Base-by-base conservation (phyloP, 768 basidiomycete species). In the Termitomyces titanicus region DNA sequence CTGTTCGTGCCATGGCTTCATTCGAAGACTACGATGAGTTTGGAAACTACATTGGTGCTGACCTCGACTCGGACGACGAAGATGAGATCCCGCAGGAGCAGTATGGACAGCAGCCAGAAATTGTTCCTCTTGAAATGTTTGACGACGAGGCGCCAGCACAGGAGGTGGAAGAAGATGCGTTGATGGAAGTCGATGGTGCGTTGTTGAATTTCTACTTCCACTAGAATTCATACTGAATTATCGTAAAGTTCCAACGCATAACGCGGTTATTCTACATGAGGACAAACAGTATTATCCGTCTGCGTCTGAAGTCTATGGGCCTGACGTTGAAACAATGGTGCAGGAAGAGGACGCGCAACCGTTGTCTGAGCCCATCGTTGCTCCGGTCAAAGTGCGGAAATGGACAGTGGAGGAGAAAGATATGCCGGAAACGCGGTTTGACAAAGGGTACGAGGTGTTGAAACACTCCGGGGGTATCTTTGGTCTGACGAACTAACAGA, bases 311-410 rank as follows among this genome's bases (percentile, higher is more conserved):
- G 84, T 95, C 1, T 99, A 99, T 70, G 97, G 97, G 2, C 77
- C 83, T 37, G 97, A 86, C 55, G 97, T 99, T 29, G 96, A 98
- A 73, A 90, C 97, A 1, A 72, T 98, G 61, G 97, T 99, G 2
- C 97, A 98, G 68, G 97, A 99, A 70, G 97, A 99, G 73, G 97
- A 99, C 67, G 85, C 92, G 3, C 97, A 99, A 68, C 94, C 94
- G 13, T 80, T 99, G 18, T 81, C 92, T 2, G 93, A 98, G 65
- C 97, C 97, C 18, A 95, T 99, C 57, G 79, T 99, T 60, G 94
- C 93, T 11, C 97, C 97, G 34, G 81, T 98, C 55, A 97, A 98
- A 75, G 86, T 94, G 47, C 82, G 94, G 57, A 94, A 88, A 79
- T 99, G 96, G 89, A 83, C 85, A 0, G 85, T 98, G 7, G 93